A percentile compares a stretch with the other conserved stretches of the same genome.
Evolutionary conservation across 805 yeast genomes (phyloP).

Genomic region (Kluyveromyces siamensis): DNA sequence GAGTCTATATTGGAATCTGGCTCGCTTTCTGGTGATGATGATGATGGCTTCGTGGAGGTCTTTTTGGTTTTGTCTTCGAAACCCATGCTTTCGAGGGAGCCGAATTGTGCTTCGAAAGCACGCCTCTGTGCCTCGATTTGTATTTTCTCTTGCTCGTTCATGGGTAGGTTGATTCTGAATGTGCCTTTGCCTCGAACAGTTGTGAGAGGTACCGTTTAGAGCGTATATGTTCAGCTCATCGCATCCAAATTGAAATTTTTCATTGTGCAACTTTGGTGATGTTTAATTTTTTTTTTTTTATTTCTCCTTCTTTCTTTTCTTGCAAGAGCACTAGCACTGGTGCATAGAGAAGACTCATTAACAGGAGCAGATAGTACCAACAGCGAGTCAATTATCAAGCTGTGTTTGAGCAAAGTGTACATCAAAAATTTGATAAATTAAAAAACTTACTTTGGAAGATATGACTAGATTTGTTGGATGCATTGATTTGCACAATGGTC

Average conservation of each 20-base stretch:
- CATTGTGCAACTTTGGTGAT: not conserved
- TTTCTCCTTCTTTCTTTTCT: too few species aligned
- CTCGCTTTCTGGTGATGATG: slow-evolving; percentile 2
- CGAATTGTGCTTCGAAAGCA: slow-evolving; percentile 59
- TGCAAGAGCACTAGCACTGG: too few species aligned
- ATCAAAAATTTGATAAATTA: too few species aligned
- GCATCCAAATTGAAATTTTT: not conserved
- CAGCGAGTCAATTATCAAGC: too few species aligned
- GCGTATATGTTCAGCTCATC: not conserved
- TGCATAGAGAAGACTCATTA: too few species aligned
- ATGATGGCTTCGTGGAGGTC: not conserved
- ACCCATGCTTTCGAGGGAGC: slow-evolving; percentile 46
- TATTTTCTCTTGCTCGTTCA: slow-evolving; percentile 15
- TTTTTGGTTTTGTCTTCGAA: slow-evolving; percentile 36
- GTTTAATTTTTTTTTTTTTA: too few species aligned
- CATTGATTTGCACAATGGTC: slow-evolving; percentile 89
- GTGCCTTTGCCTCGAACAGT: not conserved
- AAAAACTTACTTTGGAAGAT: too few species aligned
- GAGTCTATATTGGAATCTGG: slow-evolving; percentile 4
- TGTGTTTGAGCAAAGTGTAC: too few species aligned
- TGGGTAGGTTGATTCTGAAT: not conserved
- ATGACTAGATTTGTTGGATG: slow-evolving; percentile 93
- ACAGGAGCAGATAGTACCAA: too few species aligned
- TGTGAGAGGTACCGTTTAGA: too few species aligned
- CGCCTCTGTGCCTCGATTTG: slow-evolving; percentile 44